A percentile compares a stretch with the other conserved stretches of the same genome.
These are phyloP conservation scores for Teunomyces kruisii DNA, from an alignment of 805 yeast genomes.

Conservation along the genomic window DNA sequence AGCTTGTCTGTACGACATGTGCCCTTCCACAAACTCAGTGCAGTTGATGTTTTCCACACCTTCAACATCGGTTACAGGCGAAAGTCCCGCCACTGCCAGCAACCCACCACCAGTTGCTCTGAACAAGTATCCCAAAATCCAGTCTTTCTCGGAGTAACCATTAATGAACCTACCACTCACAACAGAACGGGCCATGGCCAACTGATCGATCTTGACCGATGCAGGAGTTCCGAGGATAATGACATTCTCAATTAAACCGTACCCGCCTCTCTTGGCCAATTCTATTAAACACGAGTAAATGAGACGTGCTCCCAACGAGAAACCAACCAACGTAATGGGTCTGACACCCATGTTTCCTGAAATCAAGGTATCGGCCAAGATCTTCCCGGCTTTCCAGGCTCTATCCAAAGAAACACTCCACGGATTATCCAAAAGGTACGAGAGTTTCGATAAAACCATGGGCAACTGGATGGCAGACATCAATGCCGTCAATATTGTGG, in stretches of 20 bases:
- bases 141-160: constrained; percentile 89
- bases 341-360: constrained; percentile 87
- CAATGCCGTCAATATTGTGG: constrained; percentile 81
- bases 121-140: constrained; percentile 93
- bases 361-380: constrained; percentile 87
- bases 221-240: constrained; percentile 85
- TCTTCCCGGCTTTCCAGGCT: constrained; percentile 94
- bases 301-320: constrained; percentile 89
- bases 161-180: constrained; percentile 89
- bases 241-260: constrained; percentile 87
- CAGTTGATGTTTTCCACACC: constrained; percentile 86
- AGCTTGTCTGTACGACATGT: constrained; percentile 94
- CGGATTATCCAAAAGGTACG: constrained; percentile 90
- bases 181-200: constrained; percentile 75
- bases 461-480: constrained; percentile 94
- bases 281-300: constrained; percentile 88
- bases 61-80: constrained; percentile 61
- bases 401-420: constrained; percentile 97
- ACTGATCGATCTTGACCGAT: constrained; percentile 73
- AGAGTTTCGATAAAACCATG: constrained; percentile 83
- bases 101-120: constrained; percentile 96
- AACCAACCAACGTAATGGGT: constrained; percentile 90
- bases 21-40: constrained; percentile 86
- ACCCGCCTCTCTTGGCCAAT: constrained; percentile 80
- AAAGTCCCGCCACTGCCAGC: constrained; percentile 85